Percentiles rank a stretch among this genome's conserved stretches.
Evolutionary conservation across 2,329 filamentous ascomycete species (phyloP).

Genomic region (Aureobasidium sp.): DNA sequence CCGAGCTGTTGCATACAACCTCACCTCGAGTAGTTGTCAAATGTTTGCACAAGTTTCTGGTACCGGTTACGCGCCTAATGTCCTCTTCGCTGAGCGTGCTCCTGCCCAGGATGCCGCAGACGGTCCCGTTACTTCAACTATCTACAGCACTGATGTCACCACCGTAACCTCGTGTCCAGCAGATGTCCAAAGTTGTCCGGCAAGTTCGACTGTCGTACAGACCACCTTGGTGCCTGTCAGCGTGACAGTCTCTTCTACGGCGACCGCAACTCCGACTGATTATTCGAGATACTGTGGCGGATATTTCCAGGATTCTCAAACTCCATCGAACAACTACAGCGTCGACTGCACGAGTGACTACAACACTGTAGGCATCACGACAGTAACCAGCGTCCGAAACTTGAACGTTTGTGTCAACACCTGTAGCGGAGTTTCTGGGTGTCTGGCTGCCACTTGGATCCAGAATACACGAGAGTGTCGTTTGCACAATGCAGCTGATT

Average conservation of each 20-base stretch:
- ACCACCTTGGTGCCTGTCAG: slow-evolving; percentile 15
- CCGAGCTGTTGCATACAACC: slow-evolving; percentile 14
- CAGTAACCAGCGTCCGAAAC: not conserved
- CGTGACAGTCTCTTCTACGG: not conserved
- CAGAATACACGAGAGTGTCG: not conserved
- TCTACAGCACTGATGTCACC: slow-evolving; percentile 17
- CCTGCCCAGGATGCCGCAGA: slow-evolving; percentile 12
- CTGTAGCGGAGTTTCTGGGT: not conserved
- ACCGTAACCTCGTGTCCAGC: slow-evolving; percentile 16
- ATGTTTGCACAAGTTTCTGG: slow-evolving; percentile 14
- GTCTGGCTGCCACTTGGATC: slow-evolving; percentile 2
- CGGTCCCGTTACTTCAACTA: slow-evolving; percentile 15
- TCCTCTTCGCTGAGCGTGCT: slow-evolving; percentile 15
- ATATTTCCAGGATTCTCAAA: not conserved
- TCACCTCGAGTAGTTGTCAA: not conserved
- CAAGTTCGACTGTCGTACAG: slow-evolving; percentile 16
- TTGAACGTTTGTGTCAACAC: not conserved
- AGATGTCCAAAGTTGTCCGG: slow-evolving; percentile 20
- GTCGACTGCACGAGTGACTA: slow-evolving; percentile 6
- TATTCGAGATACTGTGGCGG: not conserved
- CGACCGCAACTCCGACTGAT: not conserved
- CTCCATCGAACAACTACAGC: not conserved
- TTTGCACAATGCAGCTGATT: not conserved
- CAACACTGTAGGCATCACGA: not conserved
- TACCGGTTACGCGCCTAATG: slow-evolving; percentile 2